phyloP scores from a whole-genome alignment of 140 eudicot species.

The Cichorium intybus region DNA sequence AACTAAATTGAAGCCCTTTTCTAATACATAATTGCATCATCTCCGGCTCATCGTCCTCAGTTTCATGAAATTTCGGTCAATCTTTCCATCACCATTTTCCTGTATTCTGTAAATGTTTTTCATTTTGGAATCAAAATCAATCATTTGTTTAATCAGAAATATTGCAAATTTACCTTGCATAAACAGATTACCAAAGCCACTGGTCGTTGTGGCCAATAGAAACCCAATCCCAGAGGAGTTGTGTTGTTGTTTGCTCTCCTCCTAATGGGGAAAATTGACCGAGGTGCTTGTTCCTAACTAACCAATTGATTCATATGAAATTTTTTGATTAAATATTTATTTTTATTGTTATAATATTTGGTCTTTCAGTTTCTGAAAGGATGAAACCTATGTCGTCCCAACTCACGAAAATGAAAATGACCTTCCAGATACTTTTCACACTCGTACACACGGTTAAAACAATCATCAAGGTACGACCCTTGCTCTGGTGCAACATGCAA shows the following conservation, averaged over 20 bases:
- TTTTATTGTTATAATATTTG: not conserved
- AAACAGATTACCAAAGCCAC: constrained; percentile 81
- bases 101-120: too few relatives aligned
- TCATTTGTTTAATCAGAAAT: too few relatives aligned
- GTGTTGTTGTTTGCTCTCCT: constrained; percentile 86
- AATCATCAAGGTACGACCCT: constrained; percentile 87
- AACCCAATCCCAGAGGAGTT: constrained; percentile 84
- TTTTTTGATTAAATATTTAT: not conserved
- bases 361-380: too few relatives aligned
- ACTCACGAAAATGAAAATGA: constrained; percentile 75
- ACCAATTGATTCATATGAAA: not conserved
- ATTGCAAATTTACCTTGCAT: constrained; percentile 75
- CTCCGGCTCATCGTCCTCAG: too few relatives aligned
- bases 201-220: constrained; percentile 74
- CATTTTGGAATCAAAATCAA: too few relatives aligned
- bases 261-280: constrained; percentile 89
- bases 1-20: too few relatives aligned
- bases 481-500: constrained; percentile 96
- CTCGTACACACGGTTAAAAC: constrained; percentile 93
- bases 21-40: too few relatives aligned
- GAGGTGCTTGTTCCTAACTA: constrained; percentile 67
- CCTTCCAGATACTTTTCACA: constrained; percentile 92
- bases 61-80: too few relatives aligned
- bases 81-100: too few relatives aligned
- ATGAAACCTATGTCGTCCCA: constrained; percentile 86